phyloP scores from a whole-genome alignment of 176 grass and related monocot genomes.

The Puccinellia tenuiflora region DNA sequence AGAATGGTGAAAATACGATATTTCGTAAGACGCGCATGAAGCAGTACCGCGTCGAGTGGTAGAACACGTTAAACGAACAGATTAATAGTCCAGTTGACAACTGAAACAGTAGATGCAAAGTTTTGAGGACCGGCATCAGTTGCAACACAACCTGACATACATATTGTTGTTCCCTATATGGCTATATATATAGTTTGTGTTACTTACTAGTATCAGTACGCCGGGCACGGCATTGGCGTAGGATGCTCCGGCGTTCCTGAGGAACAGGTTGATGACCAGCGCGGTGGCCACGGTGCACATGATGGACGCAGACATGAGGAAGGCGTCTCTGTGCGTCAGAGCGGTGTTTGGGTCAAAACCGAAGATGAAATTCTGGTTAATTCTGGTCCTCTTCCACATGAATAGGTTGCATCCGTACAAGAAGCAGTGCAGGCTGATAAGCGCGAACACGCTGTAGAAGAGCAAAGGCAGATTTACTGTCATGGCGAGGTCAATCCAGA shows the following conservation, averaged over 20 bases:
- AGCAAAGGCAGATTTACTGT: neutral
- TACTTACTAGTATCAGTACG: conserved; percentile 61
- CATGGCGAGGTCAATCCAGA: neutral
- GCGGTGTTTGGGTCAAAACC: conserved; percentile 56
- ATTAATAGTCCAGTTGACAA: conserved; percentile 45
- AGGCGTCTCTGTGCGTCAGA: conserved; percentile 77
- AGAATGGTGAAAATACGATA: conserved; percentile 77
- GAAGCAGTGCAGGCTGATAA: conserved; percentile 84
- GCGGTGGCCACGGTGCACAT: conserved; percentile 64
- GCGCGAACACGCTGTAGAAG: conserved; percentile 70
- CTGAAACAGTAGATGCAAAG: conserved; percentile 32
- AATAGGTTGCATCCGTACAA: conserved; percentile 87
- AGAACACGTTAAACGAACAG: conserved; percentile 80
- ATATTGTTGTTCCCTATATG: no score
- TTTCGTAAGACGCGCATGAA: conserved; percentile 81
- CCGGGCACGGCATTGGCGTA: conserved; percentile 70
- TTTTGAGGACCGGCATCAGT: neutral
- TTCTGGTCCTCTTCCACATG: conserved; percentile 76
- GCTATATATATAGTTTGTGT: neutral
- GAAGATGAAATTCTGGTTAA: conserved; percentile 88
- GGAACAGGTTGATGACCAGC: conserved; percentile 69
- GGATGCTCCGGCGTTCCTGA: conserved; percentile 44
- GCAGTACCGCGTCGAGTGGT: conserved; percentile 66
- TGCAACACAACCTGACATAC: neutral
- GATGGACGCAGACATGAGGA: conserved; percentile 75